Conservation (phyloP, 495 filamentous ascomycete species). For the Pseudomonodictys pantanalensis region DNA sequence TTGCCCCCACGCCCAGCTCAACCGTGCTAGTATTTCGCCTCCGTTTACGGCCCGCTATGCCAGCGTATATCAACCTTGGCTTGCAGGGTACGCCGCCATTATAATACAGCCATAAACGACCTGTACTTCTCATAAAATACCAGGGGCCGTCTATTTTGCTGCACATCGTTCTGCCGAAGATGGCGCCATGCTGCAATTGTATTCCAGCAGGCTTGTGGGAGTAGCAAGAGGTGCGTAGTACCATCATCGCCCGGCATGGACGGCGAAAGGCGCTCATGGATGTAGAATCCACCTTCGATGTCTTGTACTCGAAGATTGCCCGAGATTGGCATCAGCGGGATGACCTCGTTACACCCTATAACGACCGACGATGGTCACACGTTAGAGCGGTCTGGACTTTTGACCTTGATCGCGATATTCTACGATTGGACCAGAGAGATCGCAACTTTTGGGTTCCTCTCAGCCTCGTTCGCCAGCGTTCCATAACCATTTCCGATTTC, state of each 20-base stretch:
- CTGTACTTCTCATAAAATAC: constrained; percentile 11
- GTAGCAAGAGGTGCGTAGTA: constrained; percentile 18
- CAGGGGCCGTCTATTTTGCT: constrained; percentile 25
- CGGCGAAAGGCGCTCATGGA: constrained; percentile 11
- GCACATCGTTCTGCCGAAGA: constrained; percentile 19
- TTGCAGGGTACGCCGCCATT: constrained; percentile 15
- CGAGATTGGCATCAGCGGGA: constrained; percentile 18
- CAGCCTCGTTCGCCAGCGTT: constrained; percentile 20
- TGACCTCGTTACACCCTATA: constrained; percentile 22
- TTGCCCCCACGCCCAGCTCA: background rate
- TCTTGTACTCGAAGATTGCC: constrained; percentile 8
- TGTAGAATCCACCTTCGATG: constrained; percentile 23
- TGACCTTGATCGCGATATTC: constrained; percentile 24
- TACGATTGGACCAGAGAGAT: constrained; percentile 21
- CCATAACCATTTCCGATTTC: constrained; percentile 25
- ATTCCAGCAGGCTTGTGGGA: constrained; percentile 19
- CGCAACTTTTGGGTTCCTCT: constrained; percentile 16
- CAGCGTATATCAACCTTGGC: constrained; percentile 20
- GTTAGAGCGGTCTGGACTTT: constrained; percentile 21
- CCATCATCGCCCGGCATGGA: constrained; percentile 1
- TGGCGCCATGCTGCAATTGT: constrained; percentile 10
- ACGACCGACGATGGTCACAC: constrained; percentile 6
- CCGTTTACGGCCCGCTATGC: constrained; percentile 6
- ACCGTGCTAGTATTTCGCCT: constrained; percentile 1
- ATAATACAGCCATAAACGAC: background rate